Evolutionary conservation across 2,329 filamentous ascomycete species (phyloP), one percentile per base, ranked within the genome.

Genomic region (Sclerotiophoma versabilis): DNA sequence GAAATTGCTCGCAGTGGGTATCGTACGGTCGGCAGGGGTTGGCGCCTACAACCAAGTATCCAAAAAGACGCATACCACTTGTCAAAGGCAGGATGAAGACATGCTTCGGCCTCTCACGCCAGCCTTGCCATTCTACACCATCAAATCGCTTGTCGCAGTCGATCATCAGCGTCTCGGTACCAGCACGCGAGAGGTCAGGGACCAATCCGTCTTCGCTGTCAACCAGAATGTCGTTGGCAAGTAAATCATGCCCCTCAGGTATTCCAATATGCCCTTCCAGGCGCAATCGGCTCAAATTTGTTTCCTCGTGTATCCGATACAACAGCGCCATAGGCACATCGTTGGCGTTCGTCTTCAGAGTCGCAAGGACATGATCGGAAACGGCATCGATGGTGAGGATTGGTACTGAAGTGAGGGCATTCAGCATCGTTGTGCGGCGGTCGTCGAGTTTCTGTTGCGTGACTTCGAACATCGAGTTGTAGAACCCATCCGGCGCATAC

Each of bases 21-120:
- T 76, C 74, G 38, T 69, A 68, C 1, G 66, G 65, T 14, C 74
- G 65, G 23, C 63, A 71, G 0, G 73, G 74, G 39, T 76, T 76
- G 0, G 73, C 69, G 0, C 73, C 75, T 4, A 72, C 54, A 14
- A 77, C 38, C 2, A 74, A 57, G 45, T 69, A 72, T 32, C 69
- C 69, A 36, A 67, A 66, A 3, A 69, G 44, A 19, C 57, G 63
- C 4, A 54, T 39, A 4, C 59, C 65, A 20, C 54, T 66, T 27
- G 58, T 59, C 36, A 73, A 61, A 30, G 71, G 69, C 14, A 69
- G 14, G 7, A 74, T 62, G 33, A 60, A 65, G 14, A 72, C 63
- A 26, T 65, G 59, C 37, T 64, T 59, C 1, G 69, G 60, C 2
- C 66, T 67, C 10, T 47, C 54, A 5, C 63, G 60, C 56, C 65